Base-by-base conservation (phyloP, 352 stramenopile genomes). In the Globisporangium lucens region DNA sequence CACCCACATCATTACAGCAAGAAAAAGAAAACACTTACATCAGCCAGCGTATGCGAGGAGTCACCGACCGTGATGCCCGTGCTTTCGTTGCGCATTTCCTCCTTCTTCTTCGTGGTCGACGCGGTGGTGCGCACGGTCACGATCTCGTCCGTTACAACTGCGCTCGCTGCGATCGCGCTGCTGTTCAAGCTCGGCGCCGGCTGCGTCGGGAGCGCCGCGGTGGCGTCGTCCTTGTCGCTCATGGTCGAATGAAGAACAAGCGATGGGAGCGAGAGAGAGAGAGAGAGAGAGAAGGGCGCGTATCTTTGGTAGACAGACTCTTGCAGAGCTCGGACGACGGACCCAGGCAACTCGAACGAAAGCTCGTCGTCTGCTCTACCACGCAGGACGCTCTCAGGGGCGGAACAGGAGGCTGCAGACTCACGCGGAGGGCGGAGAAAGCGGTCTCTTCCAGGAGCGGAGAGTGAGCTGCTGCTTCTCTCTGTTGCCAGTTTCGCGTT, bases 61-160 rank as follows among this genome's bases (percentile, higher is more conserved):
- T 93, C 87, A 35, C 85, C 87, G 49, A 95, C 87, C 17, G 77
- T 82, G 69, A 95, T 94, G 41, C 83, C 84, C 59, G 85, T 94
- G 76, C 82, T 91, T 64, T 94, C 82, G 58, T 94, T 94, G 71
- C 82, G 85, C 85, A 93, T 88, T 41, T 91, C 82, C 56, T 89
- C 83, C 72, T 87, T 89, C 71, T 85, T 88, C 71, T 85, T 84
- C 43, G 79, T 87, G 46, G 63, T 70, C 17, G 75, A 79, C 22
- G 76, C 67, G 33, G 76, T 81, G 27, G 72, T 86, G 47, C 72
- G 69, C 27, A 86, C 74, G 1, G 73, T 78, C 15, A 73, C 69
- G 58, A 78, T 74, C 59, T 81, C 76, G 51, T 79, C 62, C 41
- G 57, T 56, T 6, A 35, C 33, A 3, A 59, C 24, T 6, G 4